Evolutionary conservation across 78 protist genomes (phyloP).

Genomic region (Dictyostelium firmibasis): DNA sequence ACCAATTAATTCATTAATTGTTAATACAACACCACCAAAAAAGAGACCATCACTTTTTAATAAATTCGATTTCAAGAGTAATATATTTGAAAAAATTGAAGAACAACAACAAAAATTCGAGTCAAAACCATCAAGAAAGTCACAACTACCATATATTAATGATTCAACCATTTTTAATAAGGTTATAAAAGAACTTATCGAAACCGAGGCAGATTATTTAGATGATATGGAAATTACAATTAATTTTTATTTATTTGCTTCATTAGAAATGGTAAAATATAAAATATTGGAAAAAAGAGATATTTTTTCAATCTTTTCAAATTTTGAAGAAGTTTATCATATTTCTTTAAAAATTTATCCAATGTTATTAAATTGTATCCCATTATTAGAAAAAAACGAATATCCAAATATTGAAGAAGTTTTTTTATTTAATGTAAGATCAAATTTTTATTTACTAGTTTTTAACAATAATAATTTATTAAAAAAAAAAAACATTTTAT

Average conservation of each 20-base stretch:
- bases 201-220: slow-evolving; percentile 70
- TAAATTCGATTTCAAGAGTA: neutral
- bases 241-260: neutral
- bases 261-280: neutral
- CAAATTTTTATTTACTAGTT: no score
- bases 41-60: neutral
- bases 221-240: slow-evolving; percentile 25
- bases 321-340: slow-evolving; percentile 44
- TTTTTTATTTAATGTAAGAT: slow-evolving; percentile 46
- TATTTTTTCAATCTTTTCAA: slow-evolving; percentile 22
- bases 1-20: neutral
- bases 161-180: neutral
- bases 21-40: neutral
- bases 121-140: neutral
- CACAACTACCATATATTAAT: neutral
- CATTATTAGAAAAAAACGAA: neutral
- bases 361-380: neutral
- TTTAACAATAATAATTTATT: neutral
- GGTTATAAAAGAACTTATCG: slow-evolving; percentile 32
- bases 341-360: slow-evolving; percentile 3
- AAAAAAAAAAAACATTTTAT: neutral
- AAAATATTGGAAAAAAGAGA: neutral
- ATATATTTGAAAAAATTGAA: neutral
- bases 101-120: neutral
- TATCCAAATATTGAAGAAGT: slow-evolving; percentile 71